Percentiles rank a stretch among this genome's conserved stretches.
Evolutionary conservation across 2,329 filamentous ascomycete genomes (phyloP).

Genomic region (Bipolaris sorokiniana): DNA sequence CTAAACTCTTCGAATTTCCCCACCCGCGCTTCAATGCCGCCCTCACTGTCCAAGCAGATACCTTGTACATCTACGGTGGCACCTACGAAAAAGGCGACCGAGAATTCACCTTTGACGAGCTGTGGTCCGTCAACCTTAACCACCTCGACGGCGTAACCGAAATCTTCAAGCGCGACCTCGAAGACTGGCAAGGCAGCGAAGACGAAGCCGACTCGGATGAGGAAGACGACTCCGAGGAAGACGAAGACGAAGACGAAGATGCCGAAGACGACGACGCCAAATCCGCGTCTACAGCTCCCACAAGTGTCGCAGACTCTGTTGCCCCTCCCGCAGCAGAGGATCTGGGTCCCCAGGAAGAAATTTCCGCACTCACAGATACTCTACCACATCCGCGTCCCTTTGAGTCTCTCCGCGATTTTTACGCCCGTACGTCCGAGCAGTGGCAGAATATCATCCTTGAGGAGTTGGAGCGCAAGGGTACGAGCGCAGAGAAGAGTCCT

Average conservation of each 20-base stretch:
- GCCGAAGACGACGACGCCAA: slow-evolving; percentile 61
- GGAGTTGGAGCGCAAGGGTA: slow-evolving; percentile 65
- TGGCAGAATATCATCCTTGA: slow-evolving; percentile 91
- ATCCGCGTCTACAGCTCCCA: slow-evolving; percentile 61
- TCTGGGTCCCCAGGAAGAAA: slow-evolving; percentile 58
- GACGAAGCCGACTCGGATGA: slow-evolving; percentile 56
- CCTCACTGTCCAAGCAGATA: slow-evolving; percentile 87
- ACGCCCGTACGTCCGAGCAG: slow-evolving; percentile 80
- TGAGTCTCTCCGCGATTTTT: slow-evolving; percentile 90
- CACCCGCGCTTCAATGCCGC: slow-evolving; percentile 91
- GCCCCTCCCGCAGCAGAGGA: slow-evolving; percentile 36
- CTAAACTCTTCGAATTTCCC: slow-evolving; percentile 78
- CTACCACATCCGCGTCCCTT: slow-evolving; percentile 82
- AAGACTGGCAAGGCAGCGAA: slow-evolving; percentile 75
- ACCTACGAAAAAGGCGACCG: slow-evolving; percentile 94
- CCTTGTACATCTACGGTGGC: slow-evolving; percentile 91
- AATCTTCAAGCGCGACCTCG: slow-evolving; percentile 82
- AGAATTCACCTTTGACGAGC: slow-evolving; percentile 94
- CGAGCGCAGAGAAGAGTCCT: slow-evolving; percentile 68
- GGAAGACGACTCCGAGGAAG: slow-evolving; percentile 53
- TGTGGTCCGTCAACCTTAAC: slow-evolving; percentile 91
- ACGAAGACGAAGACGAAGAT: slow-evolving; percentile 61
- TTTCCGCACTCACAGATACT: slow-evolving; percentile 67
- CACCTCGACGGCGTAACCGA: slow-evolving; percentile 94
- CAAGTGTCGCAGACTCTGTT: slow-evolving; percentile 38